Conservation (phyloP, 805 yeast genomes). For the Zygotorulaspora chibaensis region DNA sequence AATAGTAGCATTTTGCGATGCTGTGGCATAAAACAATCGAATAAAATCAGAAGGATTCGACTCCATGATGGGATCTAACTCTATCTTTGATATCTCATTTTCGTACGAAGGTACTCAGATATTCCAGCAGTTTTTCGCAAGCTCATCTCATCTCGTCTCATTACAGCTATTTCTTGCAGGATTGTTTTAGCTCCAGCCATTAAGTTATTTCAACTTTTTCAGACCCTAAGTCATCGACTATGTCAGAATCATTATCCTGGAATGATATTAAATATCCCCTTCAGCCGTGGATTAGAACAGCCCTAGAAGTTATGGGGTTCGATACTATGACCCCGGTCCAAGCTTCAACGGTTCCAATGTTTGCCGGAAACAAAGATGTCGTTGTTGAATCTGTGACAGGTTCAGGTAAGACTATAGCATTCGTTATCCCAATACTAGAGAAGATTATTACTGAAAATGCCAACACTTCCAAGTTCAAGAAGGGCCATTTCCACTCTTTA, state of each 20-base stretch:
- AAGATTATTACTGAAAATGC: conserved; percentile 45
- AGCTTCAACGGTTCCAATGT: conserved; percentile 86
- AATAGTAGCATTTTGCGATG: not conserved
- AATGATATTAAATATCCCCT: conserved; percentile 47
- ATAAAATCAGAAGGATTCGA: too few relatives aligned
- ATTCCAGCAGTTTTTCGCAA: not conserved
- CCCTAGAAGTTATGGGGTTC: conserved; percentile 71
- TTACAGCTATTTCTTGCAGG: not conserved
- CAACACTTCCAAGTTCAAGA: conserved; percentile 34
- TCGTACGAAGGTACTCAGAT: conserved; percentile 7
- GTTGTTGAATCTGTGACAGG: conserved; percentile 98
- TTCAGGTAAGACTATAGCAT: conserved; percentile 95
- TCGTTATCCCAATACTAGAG: conserved; percentile 76
- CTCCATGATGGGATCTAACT: too few relatives aligned
- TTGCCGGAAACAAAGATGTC: conserved; percentile 83
- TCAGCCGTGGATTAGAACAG: conserved; percentile 66
- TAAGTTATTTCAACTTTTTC: too few relatives aligned
- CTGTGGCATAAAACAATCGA: too few relatives aligned
- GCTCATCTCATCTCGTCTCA: conserved; percentile 2
- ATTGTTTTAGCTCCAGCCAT: too few relatives aligned
- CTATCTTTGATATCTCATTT: too few relatives aligned
- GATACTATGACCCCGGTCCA: conserved; percentile 93
- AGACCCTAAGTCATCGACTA: conserved; percentile 1
- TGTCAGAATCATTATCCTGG: conserved; percentile 56
- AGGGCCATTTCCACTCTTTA: conserved; percentile 68